These are phyloP conservation scores for Penicillium vulpinum DNA, from an alignment of 2,329 filamentous ascomycete species.

Conservation along the genomic window DNA sequence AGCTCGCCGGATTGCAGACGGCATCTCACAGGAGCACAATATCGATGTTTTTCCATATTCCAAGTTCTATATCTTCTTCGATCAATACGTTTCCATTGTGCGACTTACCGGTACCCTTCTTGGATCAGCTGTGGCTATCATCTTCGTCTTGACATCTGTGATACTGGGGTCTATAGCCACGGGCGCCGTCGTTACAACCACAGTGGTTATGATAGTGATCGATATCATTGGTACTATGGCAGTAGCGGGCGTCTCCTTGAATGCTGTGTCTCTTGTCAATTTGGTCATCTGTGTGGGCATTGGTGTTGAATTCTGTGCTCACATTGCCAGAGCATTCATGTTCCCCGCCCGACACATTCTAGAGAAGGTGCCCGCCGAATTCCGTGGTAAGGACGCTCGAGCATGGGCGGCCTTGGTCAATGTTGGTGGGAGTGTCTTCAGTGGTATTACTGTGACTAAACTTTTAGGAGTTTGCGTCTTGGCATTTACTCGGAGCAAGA, in stretches of 20 bases:
- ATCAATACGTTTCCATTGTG: constrained; percentile 88
- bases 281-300: constrained; percentile 97
- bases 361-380: constrained; percentile 74
- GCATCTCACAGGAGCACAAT: constrained; percentile 69
- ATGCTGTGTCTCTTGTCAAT: constrained; percentile 93
- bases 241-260: constrained; percentile 80
- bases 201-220: constrained; percentile 88
- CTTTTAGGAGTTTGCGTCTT: constrained; percentile 87
- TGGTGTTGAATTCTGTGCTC: constrained; percentile 94
- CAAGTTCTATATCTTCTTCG: constrained; percentile 98
- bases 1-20: constrained; percentile 80
- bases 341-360: constrained; percentile 83
- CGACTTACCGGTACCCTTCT: constrained; percentile 76
- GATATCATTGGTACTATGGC: constrained; percentile 97
- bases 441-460: constrained; percentile 94
- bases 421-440: constrained; percentile 91
- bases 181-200: constrained; percentile 76
- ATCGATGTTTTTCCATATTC: constrained; percentile 94
- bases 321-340: constrained; percentile 93
- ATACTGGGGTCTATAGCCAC: constrained; percentile 84
- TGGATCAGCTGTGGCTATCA: constrained; percentile 78
- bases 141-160: constrained; percentile 74
- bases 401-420: constrained; percentile 94
- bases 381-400: constrained; percentile 78
- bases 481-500: constrained; percentile 94